A percentile compares a stretch with the other conserved stretches of the same genome.
These are phyloP conservation scores for Entonaema liquescens DNA, from an alignment of 495 filamentous ascomycete species.

Conservation along the genomic window DNA sequence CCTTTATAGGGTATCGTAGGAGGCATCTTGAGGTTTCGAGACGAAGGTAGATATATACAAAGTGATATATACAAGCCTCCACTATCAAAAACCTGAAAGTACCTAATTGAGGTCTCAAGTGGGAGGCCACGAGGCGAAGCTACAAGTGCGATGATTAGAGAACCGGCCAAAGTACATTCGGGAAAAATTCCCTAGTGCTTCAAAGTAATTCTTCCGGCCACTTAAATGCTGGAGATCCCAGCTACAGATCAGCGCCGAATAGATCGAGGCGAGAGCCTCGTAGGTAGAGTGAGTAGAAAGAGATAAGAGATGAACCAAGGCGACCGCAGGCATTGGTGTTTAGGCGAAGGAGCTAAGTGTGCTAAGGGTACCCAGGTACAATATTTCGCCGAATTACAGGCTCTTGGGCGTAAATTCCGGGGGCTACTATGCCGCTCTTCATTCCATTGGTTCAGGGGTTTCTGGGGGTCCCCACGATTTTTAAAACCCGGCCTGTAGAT, in stretches of 20 bases:
- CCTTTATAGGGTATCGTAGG: slow-evolving; percentile 10
- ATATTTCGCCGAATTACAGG: slow-evolving; percentile 39
- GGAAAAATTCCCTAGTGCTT: slow-evolving; percentile 35
- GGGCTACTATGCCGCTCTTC: slow-evolving; percentile 14
- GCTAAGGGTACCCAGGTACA: slow-evolving; percentile 30
- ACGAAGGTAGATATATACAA: slow-evolving; percentile 20
- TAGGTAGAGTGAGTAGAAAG: slow-evolving; percentile 11
- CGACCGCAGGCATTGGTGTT: slow-evolving; percentile 18
- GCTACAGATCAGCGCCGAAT: slow-evolving; percentile 29
- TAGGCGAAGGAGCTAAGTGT: slow-evolving; percentile 10
- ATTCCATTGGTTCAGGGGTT: slow-evolving; percentile 17
- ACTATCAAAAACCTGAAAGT: slow-evolving; percentile 4
- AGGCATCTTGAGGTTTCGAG: slow-evolving; percentile 25
- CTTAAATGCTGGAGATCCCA: slow-evolving; percentile 30
- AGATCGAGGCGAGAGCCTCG: slow-evolving; percentile 30
- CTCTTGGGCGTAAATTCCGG: slow-evolving; percentile 18
- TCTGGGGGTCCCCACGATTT: slow-evolving; percentile 27
- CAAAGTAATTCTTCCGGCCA: slow-evolving; percentile 46
- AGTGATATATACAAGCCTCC: slow-evolving; percentile 1
- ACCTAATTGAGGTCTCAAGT: slow-evolving; percentile 10
- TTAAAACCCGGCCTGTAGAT: slow-evolving; percentile 13
- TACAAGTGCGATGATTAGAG: slow-evolving; percentile 8
- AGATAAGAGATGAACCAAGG: slow-evolving; percentile 32
- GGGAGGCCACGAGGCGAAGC: slow-evolving; percentile 15
- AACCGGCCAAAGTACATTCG: slow-evolving; percentile 11